phyloP scores from a whole-genome alignment of 1,284 basidiomycete species.

The Sutorius eximius region DNA sequence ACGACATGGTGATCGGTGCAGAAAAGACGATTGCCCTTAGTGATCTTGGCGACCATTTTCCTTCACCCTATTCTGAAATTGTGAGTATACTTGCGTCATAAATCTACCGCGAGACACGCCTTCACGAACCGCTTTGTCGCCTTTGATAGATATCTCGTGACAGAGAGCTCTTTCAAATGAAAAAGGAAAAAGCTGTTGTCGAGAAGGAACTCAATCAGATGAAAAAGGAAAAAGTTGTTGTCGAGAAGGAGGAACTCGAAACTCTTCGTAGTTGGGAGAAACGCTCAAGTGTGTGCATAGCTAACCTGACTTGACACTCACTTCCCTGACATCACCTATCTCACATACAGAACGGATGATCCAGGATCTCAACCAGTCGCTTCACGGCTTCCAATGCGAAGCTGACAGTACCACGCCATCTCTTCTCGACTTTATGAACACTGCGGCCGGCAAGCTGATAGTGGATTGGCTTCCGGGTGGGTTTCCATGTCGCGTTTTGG shows the following conservation, averaged over 20 bases:
- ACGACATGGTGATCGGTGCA: conserved; percentile 1
- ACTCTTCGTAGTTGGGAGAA: not conserved
- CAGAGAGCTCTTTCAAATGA: not conserved
- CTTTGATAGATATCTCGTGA: not conserved
- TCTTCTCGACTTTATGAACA: too few relatives aligned
- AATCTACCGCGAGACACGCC: too few relatives aligned
- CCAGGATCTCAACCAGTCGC: too few relatives aligned
- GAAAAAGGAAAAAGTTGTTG: not conserved
- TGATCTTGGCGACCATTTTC: conserved; percentile 2
- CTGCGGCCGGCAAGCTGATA: not conserved
- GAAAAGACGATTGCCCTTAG: conserved; percentile 3
- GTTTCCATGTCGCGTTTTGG: not conserved
- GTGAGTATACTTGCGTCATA: not conserved
- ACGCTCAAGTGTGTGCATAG: not conserved
- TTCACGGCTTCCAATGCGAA: not conserved
- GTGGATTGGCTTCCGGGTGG: not conserved
- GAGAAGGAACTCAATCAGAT: too few relatives aligned
- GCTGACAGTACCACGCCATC: not conserved
- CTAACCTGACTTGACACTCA: not conserved
- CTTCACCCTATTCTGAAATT: not conserved
- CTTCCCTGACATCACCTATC: not conserved
- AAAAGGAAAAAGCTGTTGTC: not conserved
- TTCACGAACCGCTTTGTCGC: not conserved
- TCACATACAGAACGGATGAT: not conserved
- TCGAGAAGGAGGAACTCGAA: too few relatives aligned